Evolutionary conservation across 2,329 filamentous ascomycete genomes (phyloP), one percentile per base, ranked within the genome.

Genomic region (Fusarium sambucinum): DNA sequence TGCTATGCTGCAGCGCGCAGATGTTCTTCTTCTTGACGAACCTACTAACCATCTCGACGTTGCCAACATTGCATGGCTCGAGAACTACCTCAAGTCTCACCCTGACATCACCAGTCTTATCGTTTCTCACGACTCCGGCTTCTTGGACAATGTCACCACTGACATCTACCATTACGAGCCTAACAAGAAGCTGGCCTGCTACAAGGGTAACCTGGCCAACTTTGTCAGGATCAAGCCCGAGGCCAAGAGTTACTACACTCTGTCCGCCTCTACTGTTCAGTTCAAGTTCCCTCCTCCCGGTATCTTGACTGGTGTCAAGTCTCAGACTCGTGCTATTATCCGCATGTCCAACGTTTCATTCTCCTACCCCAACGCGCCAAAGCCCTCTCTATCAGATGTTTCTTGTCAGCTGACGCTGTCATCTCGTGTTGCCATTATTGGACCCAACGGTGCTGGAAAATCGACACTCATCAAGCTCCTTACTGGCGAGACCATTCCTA

Each of bases 121-220:
- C 76, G 96, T 99, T 72, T 96, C 92, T 78, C 96, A 99, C 92
- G 96, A 99, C 87, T 98, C 95, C 5, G 91, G 92, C 23, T 99
- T 99, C 87, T 84, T 99, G 59, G 96, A 99, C 78, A 94, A 95
- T 70, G 94, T 99, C 71, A 98, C 95, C 77, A 99, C 96, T 9
- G 96, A 99, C 78, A 97, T 99, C 77, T 97, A 97, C 83, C 96
- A 99, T 83, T 99, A 99, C 82, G 96, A 99, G 81, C 88, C 88
- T 27, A 89, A 90, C 80, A 99, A 99, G 89, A 99, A 98, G 85
- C 87, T 99, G 30, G 90, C 90, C 23, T 90, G 89, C 81, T 95
- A 93, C 87, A 91, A 90, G 83, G 92, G 92, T 69, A 95, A 96
- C 80, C 84, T 96, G 59, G 88, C 89, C 21, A 89, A 85, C 33